phyloP scores from a whole-genome alignment of 2,329 filamentous ascomycete genomes.

The Plenodomus tracheiphilus region DNA sequence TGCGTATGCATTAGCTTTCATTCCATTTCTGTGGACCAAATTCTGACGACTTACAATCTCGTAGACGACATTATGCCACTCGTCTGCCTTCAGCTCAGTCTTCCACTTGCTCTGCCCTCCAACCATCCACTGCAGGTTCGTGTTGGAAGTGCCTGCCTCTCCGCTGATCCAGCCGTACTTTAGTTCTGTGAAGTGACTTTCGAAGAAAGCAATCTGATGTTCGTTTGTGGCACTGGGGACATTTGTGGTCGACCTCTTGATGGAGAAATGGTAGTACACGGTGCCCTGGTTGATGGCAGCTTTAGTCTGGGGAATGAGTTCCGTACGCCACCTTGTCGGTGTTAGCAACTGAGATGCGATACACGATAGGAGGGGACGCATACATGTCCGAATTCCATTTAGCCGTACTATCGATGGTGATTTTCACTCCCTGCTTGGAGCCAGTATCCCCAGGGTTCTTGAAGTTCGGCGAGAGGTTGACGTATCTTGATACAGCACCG shows the following conservation, averaged over 20 bases:
- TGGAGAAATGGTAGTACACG: conserved; percentile 73
- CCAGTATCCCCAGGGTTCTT: conserved; percentile 68
- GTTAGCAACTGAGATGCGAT: background rate
- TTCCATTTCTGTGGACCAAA: background rate
- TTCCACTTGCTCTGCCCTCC: conserved; percentile 65
- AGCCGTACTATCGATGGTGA: conserved; percentile 66
- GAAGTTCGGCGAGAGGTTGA: conserved; percentile 62
- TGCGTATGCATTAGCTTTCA: conserved; percentile 18
- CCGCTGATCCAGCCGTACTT: conserved; percentile 67
- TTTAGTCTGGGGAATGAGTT: conserved; percentile 72
- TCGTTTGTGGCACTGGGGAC: conserved; percentile 65
- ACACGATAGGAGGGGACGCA: background rate
- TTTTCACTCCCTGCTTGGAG: conserved; percentile 67
- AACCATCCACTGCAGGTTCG: conserved; percentile 67
- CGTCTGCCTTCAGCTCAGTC: conserved; percentile 61
- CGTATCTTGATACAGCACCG: conserved; percentile 59
- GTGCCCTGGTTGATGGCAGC: conserved; percentile 67
- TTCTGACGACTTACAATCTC: conserved; percentile 56
- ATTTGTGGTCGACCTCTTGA: conserved; percentile 63
- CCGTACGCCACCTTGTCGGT: conserved; percentile 59
- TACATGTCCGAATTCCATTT: conserved; percentile 75
- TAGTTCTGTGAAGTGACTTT: conserved; percentile 74
- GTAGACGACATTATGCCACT: conserved; percentile 78
- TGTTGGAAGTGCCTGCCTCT: conserved; percentile 53
- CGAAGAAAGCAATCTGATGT: conserved; percentile 68